These are phyloP conservation scores for Tetracentron sinense DNA, from an alignment of 164 flowering plant species.

Conservation along the genomic window DNA sequence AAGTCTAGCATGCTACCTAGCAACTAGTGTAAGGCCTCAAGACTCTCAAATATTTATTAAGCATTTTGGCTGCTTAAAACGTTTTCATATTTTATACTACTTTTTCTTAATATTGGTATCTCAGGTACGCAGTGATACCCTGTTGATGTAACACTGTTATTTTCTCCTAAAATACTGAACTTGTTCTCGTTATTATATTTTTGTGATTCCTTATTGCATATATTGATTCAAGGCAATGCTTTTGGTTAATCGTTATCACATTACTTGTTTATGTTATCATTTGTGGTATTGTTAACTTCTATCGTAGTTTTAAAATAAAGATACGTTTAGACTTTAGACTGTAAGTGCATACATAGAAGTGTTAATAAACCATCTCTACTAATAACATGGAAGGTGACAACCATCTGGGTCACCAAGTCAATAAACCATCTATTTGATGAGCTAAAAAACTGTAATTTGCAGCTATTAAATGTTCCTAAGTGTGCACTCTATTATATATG, in stretches of 20 bases:
- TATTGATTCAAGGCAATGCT: too few relatives aligned
- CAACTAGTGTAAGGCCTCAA: constrained; percentile 69
- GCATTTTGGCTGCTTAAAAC: not conserved
- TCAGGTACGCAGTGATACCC: not conserved
- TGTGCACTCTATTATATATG: not conserved
- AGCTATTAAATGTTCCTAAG: not conserved
- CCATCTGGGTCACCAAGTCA: not conserved
- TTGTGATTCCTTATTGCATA: too few relatives aligned
- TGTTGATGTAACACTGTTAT: not conserved
- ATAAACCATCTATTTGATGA: not conserved
- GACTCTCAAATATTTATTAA: not conserved
- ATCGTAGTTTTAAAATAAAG: too few relatives aligned
- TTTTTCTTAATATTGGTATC: too few relatives aligned
- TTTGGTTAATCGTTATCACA: too few relatives aligned
- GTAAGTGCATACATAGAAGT: too few relatives aligned
- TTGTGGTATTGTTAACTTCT: too few relatives aligned
- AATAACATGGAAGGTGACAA: too few relatives aligned
- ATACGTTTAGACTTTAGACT: too few relatives aligned
- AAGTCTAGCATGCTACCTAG: constrained; percentile 78
- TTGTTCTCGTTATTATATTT: too few relatives aligned
- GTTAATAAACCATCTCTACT: not conserved
- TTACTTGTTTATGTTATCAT: too few relatives aligned
- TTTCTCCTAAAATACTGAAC: too few relatives aligned
- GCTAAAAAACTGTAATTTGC: not conserved
- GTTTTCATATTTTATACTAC: not conserved